Percentiles rank a stretch among this genome's conserved stretches.
Evolutionary conservation across 257 asterid species (phyloP).

Genomic region (Henckelia pumila): DNA sequence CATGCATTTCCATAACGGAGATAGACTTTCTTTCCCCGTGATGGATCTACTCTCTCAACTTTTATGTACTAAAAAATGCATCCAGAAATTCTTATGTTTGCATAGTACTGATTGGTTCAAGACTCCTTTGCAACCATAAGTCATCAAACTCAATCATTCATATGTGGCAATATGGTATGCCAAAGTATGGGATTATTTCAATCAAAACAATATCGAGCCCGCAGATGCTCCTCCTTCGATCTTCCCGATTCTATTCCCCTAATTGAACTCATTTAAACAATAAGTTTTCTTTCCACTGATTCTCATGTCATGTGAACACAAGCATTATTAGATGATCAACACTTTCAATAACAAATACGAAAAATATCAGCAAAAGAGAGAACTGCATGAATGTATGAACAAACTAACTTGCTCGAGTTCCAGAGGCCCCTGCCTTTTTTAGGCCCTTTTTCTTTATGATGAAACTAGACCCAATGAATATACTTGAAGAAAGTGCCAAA

Average conservation of each 20-base stretch:
- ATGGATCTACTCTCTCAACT: not conserved
- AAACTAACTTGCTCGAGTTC: slow-evolving; percentile 49
- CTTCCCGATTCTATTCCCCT: not conserved
- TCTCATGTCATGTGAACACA: not conserved
- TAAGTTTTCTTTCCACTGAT: not conserved
- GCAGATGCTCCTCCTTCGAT: no score
- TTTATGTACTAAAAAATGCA: not conserved
- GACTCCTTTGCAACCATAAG: not conserved
- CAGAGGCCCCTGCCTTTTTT: slow-evolving; percentile 37
- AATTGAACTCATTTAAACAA: not conserved
- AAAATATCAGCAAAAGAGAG: not conserved
- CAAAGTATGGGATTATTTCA: not conserved
- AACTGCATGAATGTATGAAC: not conserved
- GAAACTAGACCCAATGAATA: slow-evolving; percentile 58
- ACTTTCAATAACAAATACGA: not conserved
- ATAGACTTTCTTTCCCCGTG: not conserved
- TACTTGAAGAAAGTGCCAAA: slow-evolving; percentile 48
- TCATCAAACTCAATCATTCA: not conserved
- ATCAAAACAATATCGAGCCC: not conserved
- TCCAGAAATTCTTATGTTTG: not conserved
- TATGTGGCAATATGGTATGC: no score
- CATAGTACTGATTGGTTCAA: not conserved
- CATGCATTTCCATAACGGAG: not conserved
- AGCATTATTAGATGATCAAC: not conserved
- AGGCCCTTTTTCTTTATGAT: slow-evolving; percentile 56